Evolutionary conservation across 768 basidiomycete genomes (phyloP), one percentile per base, ranked within the genome.

Genomic region (Tephrocybe sp.): DNA sequence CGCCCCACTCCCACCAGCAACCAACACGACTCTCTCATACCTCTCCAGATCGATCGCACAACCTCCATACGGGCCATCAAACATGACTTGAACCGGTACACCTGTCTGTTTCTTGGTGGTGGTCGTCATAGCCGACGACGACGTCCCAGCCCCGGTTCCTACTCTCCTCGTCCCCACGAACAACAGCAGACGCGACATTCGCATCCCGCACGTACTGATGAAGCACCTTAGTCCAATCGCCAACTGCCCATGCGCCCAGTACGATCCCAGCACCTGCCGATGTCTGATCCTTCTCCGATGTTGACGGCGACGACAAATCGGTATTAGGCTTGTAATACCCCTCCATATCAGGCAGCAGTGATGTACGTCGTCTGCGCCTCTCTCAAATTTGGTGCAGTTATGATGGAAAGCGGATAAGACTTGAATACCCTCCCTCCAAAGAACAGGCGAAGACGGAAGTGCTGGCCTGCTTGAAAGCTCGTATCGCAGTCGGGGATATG

Each of bases 31-130:
- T 15, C 74, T 80, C 65, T 92, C 91, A 50, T 82, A 87, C 25
- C 72, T 68, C 1, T 79, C 82, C 12, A 91, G 67, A 58, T 90
- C 87, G 51, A 93, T 61, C 16, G 80, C 76, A 18, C 82, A 83
- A 0, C 91, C 91, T 2, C 91, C 92, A 59, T 94, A 94, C 0
- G 93, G 91, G 1, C 92, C 93, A 49, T 93, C 91, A 40, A 94
- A 59, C 76, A 92, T 82, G 29, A 92, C 85, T 19, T 83, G 83
- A 1, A 88, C 76, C 0, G 69, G 73, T 4, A 69, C 62, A 3
- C 49, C 45, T 10, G 39, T 47, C 13, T 55, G 42, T 1, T 48
- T 30, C 19, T 16, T 19, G 23, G 19, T 10, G 5, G 46, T 30
- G 12, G 42, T 8, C 4, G 39, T 13, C 9, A 49, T 33, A 5